Base-by-base conservation (phyloP, 2,329 filamentous ascomycete species). In the Tolypocladium amazonense region DNA sequence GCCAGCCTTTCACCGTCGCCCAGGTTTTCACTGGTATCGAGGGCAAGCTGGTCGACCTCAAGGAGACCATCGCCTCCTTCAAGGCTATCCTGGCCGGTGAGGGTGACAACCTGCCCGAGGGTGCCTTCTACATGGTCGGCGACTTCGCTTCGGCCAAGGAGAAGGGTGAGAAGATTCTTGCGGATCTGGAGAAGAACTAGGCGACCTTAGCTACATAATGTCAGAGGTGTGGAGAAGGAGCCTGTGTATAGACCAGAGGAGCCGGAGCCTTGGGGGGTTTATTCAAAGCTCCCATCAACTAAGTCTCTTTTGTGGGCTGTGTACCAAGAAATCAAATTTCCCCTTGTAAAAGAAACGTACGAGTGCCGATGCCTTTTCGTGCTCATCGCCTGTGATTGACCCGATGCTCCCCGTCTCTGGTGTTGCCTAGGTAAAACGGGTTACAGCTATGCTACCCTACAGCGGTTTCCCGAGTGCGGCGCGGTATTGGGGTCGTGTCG, bases 131-230 rank as follows among this genome's bases (percentile, higher is more conserved):
- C 88, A 96, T 96, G 92, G 92, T 97, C 77, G 94, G 94, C 76
- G 89, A 96, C 83, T 87, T 97, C 71, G 90, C 90, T 71, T 92
- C 90, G 66, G 94, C 92, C 69, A 89, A 89, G 76, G 87, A 84
- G 74, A 99, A 99, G 91, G 94, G 93, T 83, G 92, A 97, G 88
- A 96, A 97, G 92, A 97, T 99, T 84, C 82, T 99, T 76, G 92
- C 94, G 71, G 94, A 97, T 72, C 84, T 97, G 71, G 90, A 94
- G 77, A 80, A 80, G 72, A 79, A 79, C 72, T 79, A 80, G 77
- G 70, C 65, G 67, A 65, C 65, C 68, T 71, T 68, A 65, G 65
- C 69, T 70, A 67, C 67, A 67, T 72, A 71, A 73, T 73, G 69
- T 66, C 68, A 64, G 68, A 68, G 70, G 69, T 66, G 65, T 65